phyloP scores from a whole-genome alignment of 768 basidiomycete species.

The Clathrus columnatus region DNA sequence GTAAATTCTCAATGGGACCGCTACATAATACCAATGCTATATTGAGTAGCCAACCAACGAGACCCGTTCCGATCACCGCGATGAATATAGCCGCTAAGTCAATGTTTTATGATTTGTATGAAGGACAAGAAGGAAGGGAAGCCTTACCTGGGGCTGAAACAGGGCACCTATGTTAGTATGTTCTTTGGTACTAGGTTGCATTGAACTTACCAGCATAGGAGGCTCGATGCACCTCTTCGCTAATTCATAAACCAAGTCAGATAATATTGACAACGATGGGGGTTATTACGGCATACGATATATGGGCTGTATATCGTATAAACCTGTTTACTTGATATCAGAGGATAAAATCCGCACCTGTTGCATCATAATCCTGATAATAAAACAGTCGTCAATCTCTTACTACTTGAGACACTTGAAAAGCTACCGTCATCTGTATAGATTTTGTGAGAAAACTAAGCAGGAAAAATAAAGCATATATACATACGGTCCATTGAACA shows the following conservation, averaged over 20 bases:
- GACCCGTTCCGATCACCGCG: conserved; percentile 67
- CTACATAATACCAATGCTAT: conserved; percentile 82
- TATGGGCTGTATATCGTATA: conserved; percentile 41
- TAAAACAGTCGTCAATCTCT: neutral
- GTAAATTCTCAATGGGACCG: conserved; percentile 58
- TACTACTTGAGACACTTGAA: neutral
- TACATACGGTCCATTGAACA: conserved; percentile 78
- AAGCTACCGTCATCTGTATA: conserved; percentile 45
- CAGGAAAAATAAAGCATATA: neutral
- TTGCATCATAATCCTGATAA: conserved; percentile 65
- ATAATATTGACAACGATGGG: neutral
- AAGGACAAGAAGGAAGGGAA: too few relatives aligned
- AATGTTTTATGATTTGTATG: neutral
- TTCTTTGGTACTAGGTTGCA: too few relatives aligned
- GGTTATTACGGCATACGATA: conserved; percentile 44
- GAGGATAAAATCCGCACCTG: conserved; percentile 18
- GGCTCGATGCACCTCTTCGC: conserved; percentile 73
- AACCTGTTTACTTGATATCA: neutral
- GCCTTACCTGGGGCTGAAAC: conserved; percentile 4
- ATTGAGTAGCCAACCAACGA: conserved; percentile 81
- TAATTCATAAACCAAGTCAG: conserved; percentile 20
- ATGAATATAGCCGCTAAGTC: conserved; percentile 45
- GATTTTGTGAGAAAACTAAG: conserved; percentile 2
- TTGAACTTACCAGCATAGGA: conserved; percentile 64
- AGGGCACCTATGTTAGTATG: too few relatives aligned